Conservation (phyloP, 148 eudicot species). For the Rhododendron molle region DNA sequence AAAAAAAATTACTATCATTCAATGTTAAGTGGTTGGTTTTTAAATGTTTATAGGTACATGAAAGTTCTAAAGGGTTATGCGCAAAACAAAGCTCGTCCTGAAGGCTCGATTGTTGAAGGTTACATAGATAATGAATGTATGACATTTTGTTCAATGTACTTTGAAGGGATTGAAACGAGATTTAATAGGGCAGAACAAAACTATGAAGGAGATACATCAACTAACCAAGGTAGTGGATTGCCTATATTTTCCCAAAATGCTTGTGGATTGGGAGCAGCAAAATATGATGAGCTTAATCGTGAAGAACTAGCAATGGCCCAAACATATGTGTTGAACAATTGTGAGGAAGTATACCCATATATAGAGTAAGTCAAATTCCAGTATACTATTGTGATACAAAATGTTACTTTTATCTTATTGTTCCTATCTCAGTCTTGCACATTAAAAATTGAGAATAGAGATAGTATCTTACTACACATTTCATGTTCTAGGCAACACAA, state of each 20-base stretch:
- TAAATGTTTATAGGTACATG: not conserved
- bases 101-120: slow-evolving; percentile 13
- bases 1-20: not conserved
- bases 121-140: slow-evolving; percentile 9
- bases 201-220: not conserved
- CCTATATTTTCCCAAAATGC: no score
- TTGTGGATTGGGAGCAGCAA: no score
- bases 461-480: no score
- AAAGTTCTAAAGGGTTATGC: not conserved
- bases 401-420: no score
- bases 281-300: not conserved
- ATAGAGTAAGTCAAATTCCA: no score
- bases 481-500: no score
- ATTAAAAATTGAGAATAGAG: no score
- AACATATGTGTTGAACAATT: no score
- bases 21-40: not conserved
- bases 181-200: not conserved
- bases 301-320: no score
- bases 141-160: not conserved
- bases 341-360: no score
- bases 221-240: not conserved
- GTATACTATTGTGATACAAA: no score
- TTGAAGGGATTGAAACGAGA: not conserved
- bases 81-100: slow-evolving; percentile 5
- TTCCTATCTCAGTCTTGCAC: no score